These are phyloP conservation scores for Seiridium unicorne DNA, from an alignment of 2,329 filamentous ascomycete genomes.

Conservation along the genomic window DNA sequence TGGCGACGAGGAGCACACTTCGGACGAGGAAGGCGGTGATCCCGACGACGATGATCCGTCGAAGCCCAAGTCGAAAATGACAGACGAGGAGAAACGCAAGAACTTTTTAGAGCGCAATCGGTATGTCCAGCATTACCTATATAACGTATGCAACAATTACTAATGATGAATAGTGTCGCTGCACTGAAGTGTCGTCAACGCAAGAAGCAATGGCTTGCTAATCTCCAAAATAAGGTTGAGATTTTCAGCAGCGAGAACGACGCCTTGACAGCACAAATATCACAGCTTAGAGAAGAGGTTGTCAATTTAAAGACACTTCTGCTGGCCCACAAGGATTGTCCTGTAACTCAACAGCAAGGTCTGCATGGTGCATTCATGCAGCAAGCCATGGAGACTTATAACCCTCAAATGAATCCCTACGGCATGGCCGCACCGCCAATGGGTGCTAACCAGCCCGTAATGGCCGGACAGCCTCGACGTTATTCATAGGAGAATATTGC, in stretches of 20 bases:
- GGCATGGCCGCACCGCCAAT: conserved; percentile 52
- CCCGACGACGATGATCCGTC: conserved; percentile 53
- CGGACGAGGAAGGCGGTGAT: conserved; percentile 47
- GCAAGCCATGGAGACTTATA: conserved; percentile 53
- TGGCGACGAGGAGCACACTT: conserved; percentile 43
- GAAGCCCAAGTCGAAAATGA: conserved; percentile 78
- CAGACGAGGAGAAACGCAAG: conserved; percentile 96
- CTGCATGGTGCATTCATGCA: conserved; percentile 59
- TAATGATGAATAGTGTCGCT: conserved; percentile 66
- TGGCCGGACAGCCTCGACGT: conserved; percentile 44
- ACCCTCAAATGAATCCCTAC: conserved; percentile 58
- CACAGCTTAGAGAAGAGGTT: conserved; percentile 84
- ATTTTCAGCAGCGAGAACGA: conserved; percentile 92
- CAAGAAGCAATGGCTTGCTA: conserved; percentile 98
- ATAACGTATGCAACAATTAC: background rate
- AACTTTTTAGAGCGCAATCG: conserved; percentile 96
- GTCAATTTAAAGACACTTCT: conserved; percentile 92
- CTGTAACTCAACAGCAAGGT: conserved; percentile 84
- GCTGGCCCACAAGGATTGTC: conserved; percentile 93
- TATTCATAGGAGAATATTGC: conserved; percentile 36
- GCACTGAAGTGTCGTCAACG: conserved; percentile 95
- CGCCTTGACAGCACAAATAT: conserved; percentile 77
- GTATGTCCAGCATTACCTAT: conserved; percentile 50
- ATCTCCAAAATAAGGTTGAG: conserved; percentile 92
- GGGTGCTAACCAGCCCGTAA: conserved; percentile 47